These are phyloP conservation scores for Clonostachys sp. DNA, from an alignment of 2,329 filamentous ascomycete species.

Conservation along the genomic window DNA sequence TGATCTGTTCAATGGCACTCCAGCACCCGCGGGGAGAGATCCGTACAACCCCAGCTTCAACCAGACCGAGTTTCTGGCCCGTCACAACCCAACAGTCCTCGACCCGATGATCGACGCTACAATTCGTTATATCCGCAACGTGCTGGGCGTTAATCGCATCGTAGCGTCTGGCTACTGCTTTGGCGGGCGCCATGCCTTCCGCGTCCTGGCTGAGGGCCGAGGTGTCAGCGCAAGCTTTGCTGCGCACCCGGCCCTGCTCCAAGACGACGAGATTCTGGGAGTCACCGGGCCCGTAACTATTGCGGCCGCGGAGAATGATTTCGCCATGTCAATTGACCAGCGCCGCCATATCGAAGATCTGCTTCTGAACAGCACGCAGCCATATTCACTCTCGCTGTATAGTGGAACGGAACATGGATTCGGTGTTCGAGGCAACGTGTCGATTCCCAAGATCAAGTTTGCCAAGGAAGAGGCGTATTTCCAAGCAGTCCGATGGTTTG, in stretches of 20 bases:
- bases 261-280: conserved; percentile 46
- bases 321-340: conserved; percentile 20
- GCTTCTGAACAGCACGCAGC: too few relatives aligned
- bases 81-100: conserved; percentile 8
- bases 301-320: conserved; percentile 44
- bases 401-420: too few relatives aligned
- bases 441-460: too few relatives aligned
- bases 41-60: conserved; percentile 10
- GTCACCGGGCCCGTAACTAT: conserved; percentile 50
- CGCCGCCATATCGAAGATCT: too few relatives aligned
- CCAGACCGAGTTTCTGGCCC: conserved; percentile 10
- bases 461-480: too few relatives aligned
- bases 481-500: too few relatives aligned
- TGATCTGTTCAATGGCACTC: conserved; percentile 15
- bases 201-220: conserved; percentile 43
- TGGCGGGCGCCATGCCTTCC: conserved; percentile 50
- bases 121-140: conserved; percentile 23
- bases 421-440: too few relatives aligned
- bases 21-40: conserved; percentile 4
- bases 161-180: conserved; percentile 57
- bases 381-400: too few relatives aligned
- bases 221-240: conserved; percentile 30
- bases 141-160: conserved; percentile 38
- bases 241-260: conserved; percentile 56
- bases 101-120: conserved; percentile 12